Evolutionary conservation across 2,329 filamentous ascomycete species (phyloP).

Genomic region (Achaetomium macrosporum): DNA sequence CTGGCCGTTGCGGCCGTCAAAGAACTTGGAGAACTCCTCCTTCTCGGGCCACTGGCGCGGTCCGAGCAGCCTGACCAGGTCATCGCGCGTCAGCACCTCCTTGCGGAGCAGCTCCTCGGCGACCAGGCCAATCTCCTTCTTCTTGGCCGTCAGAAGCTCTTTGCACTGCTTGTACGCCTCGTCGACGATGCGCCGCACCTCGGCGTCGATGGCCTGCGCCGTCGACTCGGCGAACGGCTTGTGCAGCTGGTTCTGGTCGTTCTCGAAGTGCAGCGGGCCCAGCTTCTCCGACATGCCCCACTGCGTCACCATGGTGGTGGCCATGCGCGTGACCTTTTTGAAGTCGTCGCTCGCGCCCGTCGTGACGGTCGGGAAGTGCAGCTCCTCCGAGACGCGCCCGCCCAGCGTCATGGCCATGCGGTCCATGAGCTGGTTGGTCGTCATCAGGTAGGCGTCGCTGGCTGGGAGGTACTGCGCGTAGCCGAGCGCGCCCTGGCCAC

Average conservation of each 20-base stretch:
- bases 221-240: constrained; percentile 97
- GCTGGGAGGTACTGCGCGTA: constrained; percentile 96
- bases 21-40: constrained; percentile 93
- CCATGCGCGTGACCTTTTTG: constrained; percentile 95
- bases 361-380: constrained; percentile 95
- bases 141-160: constrained; percentile 76
- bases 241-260: constrained; percentile 72
- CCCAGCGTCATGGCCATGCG: constrained; percentile 99
- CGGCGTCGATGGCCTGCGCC: constrained; percentile 82
- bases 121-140: constrained; percentile 79
- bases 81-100: constrained; percentile 86
- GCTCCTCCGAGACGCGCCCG: constrained; percentile 88
- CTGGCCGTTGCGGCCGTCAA: constrained; percentile 53
- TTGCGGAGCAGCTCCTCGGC: constrained; percentile 90
- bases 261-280: constrained; percentile 86
- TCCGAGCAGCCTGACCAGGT: constrained; percentile 84
- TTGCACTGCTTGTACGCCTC: constrained; percentile 89
- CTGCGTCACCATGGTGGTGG: constrained; percentile 96
- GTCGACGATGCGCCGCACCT: constrained; percentile 87
- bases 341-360: constrained; percentile 95
- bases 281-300: constrained; percentile 98
- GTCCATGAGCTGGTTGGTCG: constrained; percentile 91
- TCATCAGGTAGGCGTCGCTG: constrained; percentile 92
- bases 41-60: constrained; percentile 77
- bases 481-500: constrained; percentile 85